These are phyloP conservation scores for Spergularia marina DNA, from an alignment of 148 eudicot species.

Conservation along the genomic window DNA sequence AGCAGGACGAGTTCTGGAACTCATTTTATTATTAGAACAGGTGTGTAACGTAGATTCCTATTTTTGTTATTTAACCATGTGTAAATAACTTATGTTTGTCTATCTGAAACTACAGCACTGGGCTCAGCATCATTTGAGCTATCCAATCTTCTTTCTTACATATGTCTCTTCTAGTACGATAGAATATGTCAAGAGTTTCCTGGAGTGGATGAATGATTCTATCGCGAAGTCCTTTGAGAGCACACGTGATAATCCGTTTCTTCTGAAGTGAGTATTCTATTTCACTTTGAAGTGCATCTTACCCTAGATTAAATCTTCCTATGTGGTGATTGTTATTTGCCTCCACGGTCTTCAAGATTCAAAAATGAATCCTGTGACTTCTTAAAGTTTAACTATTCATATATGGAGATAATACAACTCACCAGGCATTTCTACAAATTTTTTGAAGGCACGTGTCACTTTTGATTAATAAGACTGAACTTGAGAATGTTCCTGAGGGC, in stretches of 20 bases:
- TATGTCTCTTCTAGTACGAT: constrained; percentile 88
- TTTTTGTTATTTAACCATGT: neutral
- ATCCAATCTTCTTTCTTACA: constrained; percentile 91
- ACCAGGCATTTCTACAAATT: constrained; percentile 22
- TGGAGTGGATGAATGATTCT: constrained; percentile 97
- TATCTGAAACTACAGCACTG: constrained; percentile 70
- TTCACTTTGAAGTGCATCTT: neutral
- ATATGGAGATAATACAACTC: constrained; percentile 19
- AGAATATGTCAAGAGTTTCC: constrained; percentile 91
- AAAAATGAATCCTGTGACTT: neutral
- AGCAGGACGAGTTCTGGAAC: constrained; percentile 91
- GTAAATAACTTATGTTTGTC: constrained; percentile 11
- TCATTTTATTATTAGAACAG: constrained; percentile 79
- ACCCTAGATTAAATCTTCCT: neutral
- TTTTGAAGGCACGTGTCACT: constrained; percentile 76
- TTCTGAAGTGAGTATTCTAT: constrained; percentile 57
- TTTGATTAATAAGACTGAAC: constrained; percentile 71
- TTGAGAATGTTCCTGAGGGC: constrained; percentile 83
- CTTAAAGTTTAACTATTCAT: constrained; percentile 13
- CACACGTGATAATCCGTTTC: constrained; percentile 91
- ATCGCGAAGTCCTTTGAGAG: constrained; percentile 95
- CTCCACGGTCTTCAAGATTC: neutral
- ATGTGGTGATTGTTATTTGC: neutral
- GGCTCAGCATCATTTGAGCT: constrained; percentile 80
- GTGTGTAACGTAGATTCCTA: constrained; percentile 26